Conservation (phyloP, 176 grass and related monocot genomes). For the Bothriochloa decipiens region DNA sequence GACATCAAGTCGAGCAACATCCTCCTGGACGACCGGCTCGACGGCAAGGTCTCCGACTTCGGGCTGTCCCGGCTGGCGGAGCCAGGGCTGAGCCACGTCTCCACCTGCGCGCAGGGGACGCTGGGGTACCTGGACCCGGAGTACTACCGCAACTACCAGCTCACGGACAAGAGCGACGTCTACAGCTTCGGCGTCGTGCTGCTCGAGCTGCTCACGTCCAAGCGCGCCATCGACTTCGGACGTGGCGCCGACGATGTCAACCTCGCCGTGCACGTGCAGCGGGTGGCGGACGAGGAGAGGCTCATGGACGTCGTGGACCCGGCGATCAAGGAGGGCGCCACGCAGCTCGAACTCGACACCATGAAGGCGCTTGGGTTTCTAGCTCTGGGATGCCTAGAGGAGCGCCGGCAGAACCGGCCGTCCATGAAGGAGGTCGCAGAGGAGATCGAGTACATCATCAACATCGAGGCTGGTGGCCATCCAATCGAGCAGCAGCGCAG, state of each 20-base stretch:
- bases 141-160: constrained; percentile 86
- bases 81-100: constrained; percentile 78
- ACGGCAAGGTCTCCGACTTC: constrained; percentile 80
- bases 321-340: constrained; percentile 46
- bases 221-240: constrained; percentile 74
- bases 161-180: constrained; percentile 91
- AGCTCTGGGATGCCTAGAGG: constrained; percentile 73
- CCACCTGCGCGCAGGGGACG: constrained; percentile 82
- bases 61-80: constrained; percentile 69
- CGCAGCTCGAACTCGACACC: constrained; percentile 61
- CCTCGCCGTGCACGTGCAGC: constrained; percentile 60
- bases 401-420: constrained; percentile 66
- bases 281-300: constrained; percentile 50
- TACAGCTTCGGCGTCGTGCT: constrained; percentile 98
- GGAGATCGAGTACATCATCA: constrained; percentile 84
- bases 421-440: constrained; percentile 81
- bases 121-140: constrained; percentile 84
- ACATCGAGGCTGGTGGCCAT: constrained; percentile 42
- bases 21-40: constrained; percentile 66
- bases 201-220: constrained; percentile 74
- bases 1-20: constrained; percentile 90
- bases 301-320: constrained; percentile 67
- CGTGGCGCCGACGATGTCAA: constrained; percentile 72
- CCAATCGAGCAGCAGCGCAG: not conserved
- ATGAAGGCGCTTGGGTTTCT: constrained; percentile 75